Evolutionary conservation across 495 filamentous ascomycete genomes (phyloP).

Genomic region (Aspergillus asperescens): DNA sequence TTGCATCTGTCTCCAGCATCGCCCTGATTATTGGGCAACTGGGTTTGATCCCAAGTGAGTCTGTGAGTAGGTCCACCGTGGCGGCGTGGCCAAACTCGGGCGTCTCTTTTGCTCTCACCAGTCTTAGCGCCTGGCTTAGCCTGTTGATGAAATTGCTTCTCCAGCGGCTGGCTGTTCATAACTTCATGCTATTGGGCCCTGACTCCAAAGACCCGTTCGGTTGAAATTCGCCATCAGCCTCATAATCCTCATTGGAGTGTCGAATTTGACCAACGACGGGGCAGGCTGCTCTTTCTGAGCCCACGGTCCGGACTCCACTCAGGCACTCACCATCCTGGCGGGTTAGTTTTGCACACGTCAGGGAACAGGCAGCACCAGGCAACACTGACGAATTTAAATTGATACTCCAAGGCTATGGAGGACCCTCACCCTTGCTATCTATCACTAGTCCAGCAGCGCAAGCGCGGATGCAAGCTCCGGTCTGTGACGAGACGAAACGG

Average conservation of each 20-base stretch:
- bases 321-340: background rate
- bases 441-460: background rate
- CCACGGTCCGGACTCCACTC: background rate
- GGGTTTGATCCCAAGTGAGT: background rate
- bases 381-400: background rate
- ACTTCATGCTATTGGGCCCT: background rate
- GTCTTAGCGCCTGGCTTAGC: conserved; percentile 2
- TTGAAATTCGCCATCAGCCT: conserved; percentile 10
- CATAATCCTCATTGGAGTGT: conserved; percentile 4
- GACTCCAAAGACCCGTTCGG: background rate
- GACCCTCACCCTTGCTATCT: background rate
- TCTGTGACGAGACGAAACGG: background rate
- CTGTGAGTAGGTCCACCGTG: background rate
- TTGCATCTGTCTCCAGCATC: background rate
- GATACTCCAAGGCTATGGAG: background rate
- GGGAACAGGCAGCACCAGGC: background rate
- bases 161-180: background rate
- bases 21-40: background rate
- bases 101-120: background rate
- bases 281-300: background rate
- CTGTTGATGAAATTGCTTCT: conserved; percentile 1
- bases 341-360: too few species aligned
- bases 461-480: background rate
- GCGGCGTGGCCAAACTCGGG: background rate
- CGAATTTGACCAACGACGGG: background rate